A percentile compares a stretch with the other conserved stretches of the same genome.
Conservation (phyloP, 2,329 filamentous ascomycete species). For the Aspergillus pseudoterreus region DNA sequence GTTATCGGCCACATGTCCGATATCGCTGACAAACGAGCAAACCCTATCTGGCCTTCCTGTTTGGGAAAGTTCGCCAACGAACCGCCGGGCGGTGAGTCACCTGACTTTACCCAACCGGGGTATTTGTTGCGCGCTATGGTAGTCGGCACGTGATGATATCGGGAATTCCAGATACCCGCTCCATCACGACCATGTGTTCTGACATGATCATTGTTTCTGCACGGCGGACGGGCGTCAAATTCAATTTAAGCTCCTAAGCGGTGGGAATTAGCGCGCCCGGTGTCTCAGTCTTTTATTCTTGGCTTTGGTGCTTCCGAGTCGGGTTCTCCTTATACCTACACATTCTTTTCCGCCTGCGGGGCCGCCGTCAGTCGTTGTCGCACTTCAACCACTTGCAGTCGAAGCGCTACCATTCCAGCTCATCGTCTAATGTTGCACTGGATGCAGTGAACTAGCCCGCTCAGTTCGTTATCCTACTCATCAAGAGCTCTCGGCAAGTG, state of each 20-base stretch:
- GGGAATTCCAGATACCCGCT: neutral
- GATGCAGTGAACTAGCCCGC: too few relatives aligned
- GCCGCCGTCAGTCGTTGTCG: neutral
- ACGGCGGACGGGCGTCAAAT: neutral
- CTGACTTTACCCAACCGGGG: neutral
- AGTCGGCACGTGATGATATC: neutral
- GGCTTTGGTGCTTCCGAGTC: neutral
- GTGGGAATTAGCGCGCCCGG: neutral
- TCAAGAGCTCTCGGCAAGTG: too few relatives aligned
- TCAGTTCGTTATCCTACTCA: too few relatives aligned
- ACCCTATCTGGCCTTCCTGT: neutral
- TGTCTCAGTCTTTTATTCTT: neutral
- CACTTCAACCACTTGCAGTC: too few relatives aligned
- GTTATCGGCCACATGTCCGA: conserved; percentile 9
- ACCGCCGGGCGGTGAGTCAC: conserved; percentile 7
- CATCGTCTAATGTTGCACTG: too few relatives aligned
- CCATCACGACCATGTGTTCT: too few relatives aligned
- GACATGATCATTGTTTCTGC: neutral
- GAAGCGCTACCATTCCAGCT: too few relatives aligned
- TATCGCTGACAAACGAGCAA: conserved; percentile 7
- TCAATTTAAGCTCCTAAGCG: neutral
- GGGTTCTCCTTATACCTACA: neutral
- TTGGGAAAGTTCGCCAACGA: neutral
- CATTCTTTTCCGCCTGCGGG: neutral
- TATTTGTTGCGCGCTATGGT: neutral